These are phyloP conservation scores for Paspalum notatum DNA, from an alignment of 176 grass and related monocot genomes.

Conservation along the genomic window DNA sequence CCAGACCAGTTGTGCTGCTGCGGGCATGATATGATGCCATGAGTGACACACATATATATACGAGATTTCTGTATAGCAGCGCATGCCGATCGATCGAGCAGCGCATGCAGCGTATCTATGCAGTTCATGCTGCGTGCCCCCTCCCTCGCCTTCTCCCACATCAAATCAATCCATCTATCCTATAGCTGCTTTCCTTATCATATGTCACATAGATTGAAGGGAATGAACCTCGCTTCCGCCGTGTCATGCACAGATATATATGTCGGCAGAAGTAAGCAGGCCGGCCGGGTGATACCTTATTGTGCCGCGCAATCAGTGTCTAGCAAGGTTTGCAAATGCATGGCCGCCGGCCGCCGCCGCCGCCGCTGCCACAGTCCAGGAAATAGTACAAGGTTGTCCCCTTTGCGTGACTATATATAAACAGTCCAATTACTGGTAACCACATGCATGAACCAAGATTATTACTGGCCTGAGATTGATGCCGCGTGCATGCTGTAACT, in stretches of 20 bases:
- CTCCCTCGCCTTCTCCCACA: not conserved
- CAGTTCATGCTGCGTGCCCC: too few relatives aligned
- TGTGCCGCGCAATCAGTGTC: conserved; percentile 27
- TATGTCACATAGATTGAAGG: conserved; percentile 43
- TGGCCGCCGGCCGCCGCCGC: not conserved
- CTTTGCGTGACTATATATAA: not conserved
- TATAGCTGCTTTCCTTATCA: conserved; percentile 33
- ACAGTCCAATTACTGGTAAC: too few relatives aligned
- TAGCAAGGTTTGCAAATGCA: not conserved
- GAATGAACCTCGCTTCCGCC: conserved; percentile 49
- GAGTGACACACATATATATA: too few relatives aligned
- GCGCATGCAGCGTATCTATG: too few relatives aligned
- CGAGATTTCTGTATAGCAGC: too few relatives aligned
- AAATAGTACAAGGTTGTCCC: conserved; percentile 38
- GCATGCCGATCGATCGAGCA: too few relatives aligned
- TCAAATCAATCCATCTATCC: not conserved
- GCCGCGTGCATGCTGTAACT: too few relatives aligned
- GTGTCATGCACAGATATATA: not conserved
- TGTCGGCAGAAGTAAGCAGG: conserved; percentile 31
- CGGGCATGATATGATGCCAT: too few relatives aligned
- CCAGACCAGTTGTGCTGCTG: too few relatives aligned
- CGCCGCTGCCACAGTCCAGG: not conserved
- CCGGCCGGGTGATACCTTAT: not conserved
- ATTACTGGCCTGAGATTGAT: too few relatives aligned
- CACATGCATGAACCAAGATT: too few relatives aligned